Evolutionary conservation across 164 flowering plant genomes (phyloP), one percentile per base, ranked within the genome.

Genomic region (Chloranthus sessilifolius): DNA sequence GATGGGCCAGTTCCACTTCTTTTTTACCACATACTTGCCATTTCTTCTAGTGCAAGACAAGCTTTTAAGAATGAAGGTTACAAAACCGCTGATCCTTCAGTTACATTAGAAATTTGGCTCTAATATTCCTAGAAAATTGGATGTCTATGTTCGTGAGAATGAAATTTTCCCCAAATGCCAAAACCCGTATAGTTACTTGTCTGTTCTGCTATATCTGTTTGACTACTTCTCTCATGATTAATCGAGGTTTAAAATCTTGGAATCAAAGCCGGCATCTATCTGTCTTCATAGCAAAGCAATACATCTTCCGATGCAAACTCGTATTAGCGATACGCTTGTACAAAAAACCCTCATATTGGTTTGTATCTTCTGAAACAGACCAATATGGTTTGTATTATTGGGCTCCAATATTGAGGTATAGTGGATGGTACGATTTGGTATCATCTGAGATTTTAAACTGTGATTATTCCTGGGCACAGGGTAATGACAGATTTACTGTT

Each of bases 1-100:
- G 99, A 94, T 73, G 95, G 95, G 25, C 96, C 99, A 15, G 99
- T 89, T 66, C 99, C 96, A 1, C 65, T 94, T 56, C 95, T 94
- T 67, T 85, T 89, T 73, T 97, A 94, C 64, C 99, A 94, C 65
- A 83, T 94, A 65, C 96, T 94, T 59, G 96, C 99, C 31, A 80
- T 94, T 55, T 80, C 97, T 54, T 86, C 95, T 27, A 76, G 90
- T 74, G 95, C 99, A 52, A 83, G 96, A 68, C 88, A 78, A 73
- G 95, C 95, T 41, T 86, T 88, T 56, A 60, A 69, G 58, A 73
- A 77, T 47, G 74, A 81, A 84, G 99, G 99, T 91, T 62, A 49
- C 43, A 62, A 34, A 61, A 31, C 55, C 35, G 28, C 35, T 61
- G 51, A 36, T 44, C 31, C 40, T 38, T 37, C 34, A 47, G 16